Evolutionary conservation across 2,329 filamentous ascomycete species (phyloP), one percentile per base, ranked within the genome.

Genomic region (Amphichorda felina): DNA sequence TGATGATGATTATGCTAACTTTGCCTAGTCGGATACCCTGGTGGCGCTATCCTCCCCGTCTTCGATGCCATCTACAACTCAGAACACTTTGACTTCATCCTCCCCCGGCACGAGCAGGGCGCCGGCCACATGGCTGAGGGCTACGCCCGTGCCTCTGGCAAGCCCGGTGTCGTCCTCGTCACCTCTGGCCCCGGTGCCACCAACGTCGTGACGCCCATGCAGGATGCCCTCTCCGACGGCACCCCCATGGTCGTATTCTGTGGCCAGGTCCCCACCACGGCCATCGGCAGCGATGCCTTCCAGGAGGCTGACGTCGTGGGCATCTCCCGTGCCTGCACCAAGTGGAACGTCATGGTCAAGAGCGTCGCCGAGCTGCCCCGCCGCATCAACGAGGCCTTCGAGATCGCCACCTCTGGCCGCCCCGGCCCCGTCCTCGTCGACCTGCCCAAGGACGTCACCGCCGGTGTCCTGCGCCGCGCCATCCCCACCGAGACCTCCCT

Each of bases 61-160:
- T 96, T 95, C 66, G 91, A 98, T 60, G 91, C 91, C 53, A 96
- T 98, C 56, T 94, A 94, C 73, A 94, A 95, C 68, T 96, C 89
- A 39, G 79, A 83, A 66, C 82, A 95, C 62, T 94, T 96, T 66
- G 80, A 95, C 43, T 96, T 98, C 55, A 78, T 96, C 58, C 77
- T 96, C 8, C 91, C 91, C 21, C 79, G 84, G 61, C 91, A 98
- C 63, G 91, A 96, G 65, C 91, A 98, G 64, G 91, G 91, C 46
- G 91, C 91, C 39, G 91, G 91, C 44, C 91, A 98, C 64, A 98
- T 96, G 91, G 91, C 91, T 13, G 82, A 96, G 63, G 91, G 91
- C 36, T 96, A 96, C 57, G 91, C 91, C 38, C 80, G 91, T 50
- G 89, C 87, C 39, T 89, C 82, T 36, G 91, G 91, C 48, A 88